Percentiles rank a stretch among this genome's conserved stretches.
phyloP scores from a whole-genome alignment of 2,329 filamentous ascomycete genomes.

The Alternaria brassicae region DNA sequence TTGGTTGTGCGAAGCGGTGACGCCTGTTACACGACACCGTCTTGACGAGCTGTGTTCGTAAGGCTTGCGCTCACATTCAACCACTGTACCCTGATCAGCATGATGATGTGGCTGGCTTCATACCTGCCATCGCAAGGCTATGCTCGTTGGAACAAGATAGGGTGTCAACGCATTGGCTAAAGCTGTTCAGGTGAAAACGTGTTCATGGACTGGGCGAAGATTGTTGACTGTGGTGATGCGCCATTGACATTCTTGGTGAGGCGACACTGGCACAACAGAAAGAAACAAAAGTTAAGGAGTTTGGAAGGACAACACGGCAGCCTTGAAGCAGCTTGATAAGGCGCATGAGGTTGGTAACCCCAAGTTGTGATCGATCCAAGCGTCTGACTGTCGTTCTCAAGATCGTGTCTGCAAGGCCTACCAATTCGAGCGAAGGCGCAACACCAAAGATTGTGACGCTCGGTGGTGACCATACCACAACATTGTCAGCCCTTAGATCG shows the following conservation, averaged over 20 bases:
- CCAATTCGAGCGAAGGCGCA: slow-evolving; percentile 55
- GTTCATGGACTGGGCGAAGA: slow-evolving; percentile 58
- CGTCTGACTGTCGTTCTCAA: slow-evolving; percentile 21
- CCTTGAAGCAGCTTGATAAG: slow-evolving; percentile 60
- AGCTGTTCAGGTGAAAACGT: slow-evolving; percentile 48
- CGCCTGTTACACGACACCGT: background rate
- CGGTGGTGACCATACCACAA: slow-evolving; percentile 65
- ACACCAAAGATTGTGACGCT: slow-evolving; percentile 61
- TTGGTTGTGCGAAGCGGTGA: background rate
- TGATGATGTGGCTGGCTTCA: background rate
- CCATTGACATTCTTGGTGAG: slow-evolving; percentile 58
- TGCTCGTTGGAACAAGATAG: background rate
- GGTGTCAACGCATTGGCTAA: background rate
- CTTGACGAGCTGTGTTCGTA: background rate
- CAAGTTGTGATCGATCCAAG: background rate
- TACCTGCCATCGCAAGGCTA: background rate
- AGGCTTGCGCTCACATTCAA: background rate
- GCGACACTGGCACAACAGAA: background rate
- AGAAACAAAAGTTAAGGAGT: background rate
- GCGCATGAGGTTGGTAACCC: slow-evolving; percentile 56
- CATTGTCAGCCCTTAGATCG: slow-evolving; percentile 60
- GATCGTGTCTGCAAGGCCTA: slow-evolving; percentile 56
- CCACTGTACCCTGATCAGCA: background rate
- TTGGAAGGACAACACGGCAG: slow-evolving; percentile 61
- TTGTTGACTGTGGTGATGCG: slow-evolving; percentile 64